phyloP scores from a whole-genome alignment of 768 basidiomycete species.

The Trametopsis cervina region DNA sequence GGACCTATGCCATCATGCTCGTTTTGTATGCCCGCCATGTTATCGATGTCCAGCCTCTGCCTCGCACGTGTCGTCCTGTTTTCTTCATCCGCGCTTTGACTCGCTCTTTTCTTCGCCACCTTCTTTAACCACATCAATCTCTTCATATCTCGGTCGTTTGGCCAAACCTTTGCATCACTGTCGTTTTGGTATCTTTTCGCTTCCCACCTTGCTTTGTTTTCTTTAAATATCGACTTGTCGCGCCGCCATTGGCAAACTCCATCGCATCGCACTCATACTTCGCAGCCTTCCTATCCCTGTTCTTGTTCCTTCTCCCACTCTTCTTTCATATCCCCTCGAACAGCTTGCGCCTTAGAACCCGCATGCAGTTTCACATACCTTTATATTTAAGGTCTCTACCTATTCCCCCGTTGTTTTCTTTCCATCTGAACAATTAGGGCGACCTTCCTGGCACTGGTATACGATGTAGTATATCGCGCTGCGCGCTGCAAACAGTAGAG shows the following conservation, averaged over 20 bases:
- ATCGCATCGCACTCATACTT: neutral
- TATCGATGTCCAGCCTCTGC: neutral
- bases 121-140: neutral
- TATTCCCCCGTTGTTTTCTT: neutral
- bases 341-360: neutral
- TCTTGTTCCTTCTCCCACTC: neutral
- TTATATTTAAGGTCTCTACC: neutral
- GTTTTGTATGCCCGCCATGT: neutral
- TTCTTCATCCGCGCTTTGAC: neutral
- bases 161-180: neutral
- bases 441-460: conserved; percentile 3
- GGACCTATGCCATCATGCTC: neutral
- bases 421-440: neutral
- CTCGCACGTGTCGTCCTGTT: neutral
- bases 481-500: conserved; percentile 6
- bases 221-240: neutral
- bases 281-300: neutral
- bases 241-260: neutral
- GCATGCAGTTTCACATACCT: neutral
- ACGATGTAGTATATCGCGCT: conserved; percentile 9
- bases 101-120: neutral
- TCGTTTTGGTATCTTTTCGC: neutral
- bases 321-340: neutral
- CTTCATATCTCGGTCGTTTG: neutral
- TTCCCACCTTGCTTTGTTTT: conserved; percentile 9